Conservation (phyloP, 495 filamentous ascomycete species). For the Xylaria castorea region DNA sequence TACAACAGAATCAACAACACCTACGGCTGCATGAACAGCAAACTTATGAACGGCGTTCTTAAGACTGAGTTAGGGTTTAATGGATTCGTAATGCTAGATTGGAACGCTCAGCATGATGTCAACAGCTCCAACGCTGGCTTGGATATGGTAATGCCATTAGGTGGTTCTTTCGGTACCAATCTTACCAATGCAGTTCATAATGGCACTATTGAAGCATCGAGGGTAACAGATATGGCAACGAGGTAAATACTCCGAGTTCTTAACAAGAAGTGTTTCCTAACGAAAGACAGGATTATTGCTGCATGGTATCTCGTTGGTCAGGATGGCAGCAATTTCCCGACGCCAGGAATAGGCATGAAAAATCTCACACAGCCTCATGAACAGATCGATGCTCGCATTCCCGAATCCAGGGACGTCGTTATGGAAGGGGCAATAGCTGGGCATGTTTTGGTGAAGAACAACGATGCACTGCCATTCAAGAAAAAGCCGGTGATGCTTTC, state of each 20-base stretch:
- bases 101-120: constrained; percentile 65
- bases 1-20: constrained; percentile 72
- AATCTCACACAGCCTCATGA: constrained; percentile 62
- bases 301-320: constrained; percentile 64
- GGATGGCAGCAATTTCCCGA: constrained; percentile 55
- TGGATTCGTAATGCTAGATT: constrained; percentile 71
- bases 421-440: constrained; percentile 58
- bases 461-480: constrained; percentile 60
- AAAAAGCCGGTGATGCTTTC: constrained; percentile 53
- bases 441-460: constrained; percentile 71
- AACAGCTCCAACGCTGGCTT: constrained; percentile 62
- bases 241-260: constrained; percentile 35
- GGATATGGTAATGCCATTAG: constrained; percentile 68
- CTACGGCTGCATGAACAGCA: constrained; percentile 69
- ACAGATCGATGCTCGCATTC: constrained; percentile 58
- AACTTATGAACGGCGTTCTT: constrained; percentile 65
- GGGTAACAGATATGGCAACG: constrained; percentile 61
- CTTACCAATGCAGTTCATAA: constrained; percentile 54
- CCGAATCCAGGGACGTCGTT: constrained; percentile 48
- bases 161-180: constrained; percentile 54
- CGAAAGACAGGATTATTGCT: constrained; percentile 59
- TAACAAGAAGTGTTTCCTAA: constrained; percentile 8
- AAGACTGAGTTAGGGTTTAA: constrained; percentile 72
- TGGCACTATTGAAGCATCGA: constrained; percentile 54
- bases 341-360: constrained; percentile 55